Evolutionary conservation across 2,329 filamentous ascomycete genomes (phyloP).

Genomic region (Podosphaera aphanis): DNA sequence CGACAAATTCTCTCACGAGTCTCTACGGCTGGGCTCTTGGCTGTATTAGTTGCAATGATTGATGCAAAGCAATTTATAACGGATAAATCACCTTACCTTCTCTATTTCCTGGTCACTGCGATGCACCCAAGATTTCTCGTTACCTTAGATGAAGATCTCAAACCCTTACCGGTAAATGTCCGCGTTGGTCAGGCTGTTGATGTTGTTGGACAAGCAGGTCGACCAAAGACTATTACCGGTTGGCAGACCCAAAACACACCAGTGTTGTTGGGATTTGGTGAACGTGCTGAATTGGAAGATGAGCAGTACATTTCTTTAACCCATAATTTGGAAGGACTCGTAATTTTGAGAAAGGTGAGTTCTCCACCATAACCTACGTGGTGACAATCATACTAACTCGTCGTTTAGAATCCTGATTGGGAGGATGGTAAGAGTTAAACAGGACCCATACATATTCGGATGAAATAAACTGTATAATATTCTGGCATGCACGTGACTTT

Average conservation of each 20-base stretch:
- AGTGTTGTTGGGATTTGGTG: slow-evolving; percentile 78
- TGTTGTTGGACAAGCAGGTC: slow-evolving; percentile 86
- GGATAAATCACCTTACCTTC: slow-evolving; percentile 57
- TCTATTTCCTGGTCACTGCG: slow-evolving; percentile 90
- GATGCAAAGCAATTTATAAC: slow-evolving; percentile 73
- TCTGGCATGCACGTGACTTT: not conserved
- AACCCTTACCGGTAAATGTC: slow-evolving; percentile 86
- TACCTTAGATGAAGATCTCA: slow-evolving; percentile 81
- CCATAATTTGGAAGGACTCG: slow-evolving; percentile 77
- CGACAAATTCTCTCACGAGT: slow-evolving; percentile 86
- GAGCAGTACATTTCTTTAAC: slow-evolving; percentile 89
- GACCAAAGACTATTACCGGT: slow-evolving; percentile 95
- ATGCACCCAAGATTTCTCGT: slow-evolving; percentile 95
- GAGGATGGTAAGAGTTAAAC: slow-evolving; percentile 22
- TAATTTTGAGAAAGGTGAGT: slow-evolving; percentile 86
- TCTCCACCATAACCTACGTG: not conserved
- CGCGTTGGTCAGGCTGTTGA: slow-evolving; percentile 95
- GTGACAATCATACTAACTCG: not conserved
- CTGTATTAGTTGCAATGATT: slow-evolving; percentile 80
- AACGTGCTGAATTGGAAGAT: slow-evolving; percentile 89
- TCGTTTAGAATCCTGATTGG: slow-evolving; percentile 29
- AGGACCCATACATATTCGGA: slow-evolving; percentile 4
- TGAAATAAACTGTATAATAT: slow-evolving; percentile 17
- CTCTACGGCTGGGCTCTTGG: slow-evolving; percentile 66
- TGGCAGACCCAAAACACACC: slow-evolving; percentile 99